Evolutionary conservation across 495 filamentous ascomycete genomes (phyloP).

Genomic region (Letharia lupina): DNA sequence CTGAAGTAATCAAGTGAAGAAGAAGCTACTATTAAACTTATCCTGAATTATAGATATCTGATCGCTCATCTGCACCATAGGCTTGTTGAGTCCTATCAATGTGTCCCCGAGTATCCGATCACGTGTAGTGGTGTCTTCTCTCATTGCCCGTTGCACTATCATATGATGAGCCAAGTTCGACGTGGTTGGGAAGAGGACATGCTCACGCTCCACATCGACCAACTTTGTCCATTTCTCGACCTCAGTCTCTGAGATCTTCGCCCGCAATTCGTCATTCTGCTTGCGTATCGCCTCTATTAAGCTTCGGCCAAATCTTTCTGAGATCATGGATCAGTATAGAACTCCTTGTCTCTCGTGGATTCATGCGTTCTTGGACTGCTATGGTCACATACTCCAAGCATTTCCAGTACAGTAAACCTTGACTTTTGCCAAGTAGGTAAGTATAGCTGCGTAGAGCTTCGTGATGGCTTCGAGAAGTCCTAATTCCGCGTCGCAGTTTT

Average conservation of each 20-base stretch:
- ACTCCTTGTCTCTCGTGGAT: background rate
- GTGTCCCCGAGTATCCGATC: background rate
- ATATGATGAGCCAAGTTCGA: background rate
- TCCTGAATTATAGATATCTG: background rate
- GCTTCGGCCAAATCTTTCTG: background rate
- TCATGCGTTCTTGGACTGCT: background rate
- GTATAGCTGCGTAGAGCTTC: background rate
- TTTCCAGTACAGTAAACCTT: background rate
- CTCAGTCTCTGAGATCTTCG: background rate
- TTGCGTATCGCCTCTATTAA: background rate
- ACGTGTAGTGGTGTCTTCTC: background rate
- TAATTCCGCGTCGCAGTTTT: background rate
- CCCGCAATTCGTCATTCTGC: background rate
- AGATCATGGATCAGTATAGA: background rate
- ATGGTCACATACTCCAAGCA: background rate
- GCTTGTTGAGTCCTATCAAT: background rate
- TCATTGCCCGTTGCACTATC: background rate
- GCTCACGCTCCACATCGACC: background rate
- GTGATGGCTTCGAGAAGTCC: background rate
- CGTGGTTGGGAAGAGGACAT: background rate
- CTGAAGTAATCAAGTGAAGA: background rate
- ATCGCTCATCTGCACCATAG: slow-evolving; percentile 1
- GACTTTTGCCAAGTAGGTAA: background rate
- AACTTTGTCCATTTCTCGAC: background rate
- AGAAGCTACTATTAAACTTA: slow-evolving; percentile 1